Evolutionary conservation across 345 rosid species (phyloP), one percentile per base, ranked within the genome.

Genomic region (Gossypium thurberi): DNA sequence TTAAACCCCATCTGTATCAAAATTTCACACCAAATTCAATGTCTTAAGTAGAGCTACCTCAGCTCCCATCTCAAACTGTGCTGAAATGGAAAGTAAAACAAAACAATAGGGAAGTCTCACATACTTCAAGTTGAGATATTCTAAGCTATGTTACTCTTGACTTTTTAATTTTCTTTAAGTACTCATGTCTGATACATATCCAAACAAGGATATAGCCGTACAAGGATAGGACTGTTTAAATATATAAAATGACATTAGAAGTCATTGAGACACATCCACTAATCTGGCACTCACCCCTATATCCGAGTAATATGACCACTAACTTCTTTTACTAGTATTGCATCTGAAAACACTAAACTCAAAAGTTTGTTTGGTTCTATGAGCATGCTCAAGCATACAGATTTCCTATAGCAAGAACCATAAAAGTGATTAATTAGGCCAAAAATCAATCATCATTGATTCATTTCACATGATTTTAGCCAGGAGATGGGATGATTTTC

Each of bases 1-100:
- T 96, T 96, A 78, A 93, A 96, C 62, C 99, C 99, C 99, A 96
- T 96, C 99, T 96, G 90, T 83, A 78, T 12, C 40, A 26, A 26
- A 40, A 2, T 6, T 1, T 10, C 43, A 69, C 11, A 3, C 18
- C 50, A 65, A 46, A 44, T 37, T 3, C 15, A 15, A 44, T 62
- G 40, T 33, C 7, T 2, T 5, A 15, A 62, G 62, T 25, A 62
- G 46, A 62, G 40, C 40, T 33, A 33, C 40, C 40, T 33, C 40
- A 33, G 40, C 40, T 33, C 40, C 40, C 40, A 0, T 33, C 7
- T 33, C 40, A 33, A 33, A 12, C 42, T 12, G 14, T 26, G 26
- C 28, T 26, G 64, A 60, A 60, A 25, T 23, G 64, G n/a, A 15
- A 65, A 65, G 11, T 21, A 10, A 37, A 37, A 8, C n/a, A 25